A percentile compares a stretch with the other conserved stretches of the same genome.
Evolutionary conservation across 805 yeast genomes (phyloP).

Genomic region (Suhomyces kilbournensis): DNA sequence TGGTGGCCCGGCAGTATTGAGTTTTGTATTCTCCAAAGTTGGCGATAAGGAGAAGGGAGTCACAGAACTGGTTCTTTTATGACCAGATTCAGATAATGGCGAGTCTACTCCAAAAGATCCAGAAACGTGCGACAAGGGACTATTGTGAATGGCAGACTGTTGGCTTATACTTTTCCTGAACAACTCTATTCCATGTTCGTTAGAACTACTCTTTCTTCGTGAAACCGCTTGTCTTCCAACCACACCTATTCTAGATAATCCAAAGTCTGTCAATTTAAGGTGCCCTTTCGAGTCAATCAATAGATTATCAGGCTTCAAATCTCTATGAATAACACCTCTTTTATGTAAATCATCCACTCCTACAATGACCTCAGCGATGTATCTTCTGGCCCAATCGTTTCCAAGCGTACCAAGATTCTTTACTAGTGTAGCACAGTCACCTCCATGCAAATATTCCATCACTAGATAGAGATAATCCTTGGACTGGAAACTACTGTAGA

Average conservation of each 20-base stretch:
- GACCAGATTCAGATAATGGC: conserved; percentile 23
- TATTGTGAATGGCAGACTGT: conserved; percentile 14
- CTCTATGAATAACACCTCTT: conserved; percentile 90
- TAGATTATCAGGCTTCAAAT: conserved; percentile 90
- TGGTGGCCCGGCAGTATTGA: conserved; percentile 7
- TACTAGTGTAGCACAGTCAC: conserved; percentile 86
- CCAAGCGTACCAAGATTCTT: conserved; percentile 81
- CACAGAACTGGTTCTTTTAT: conserved; percentile 39
- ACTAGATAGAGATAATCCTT: conserved; percentile 83
- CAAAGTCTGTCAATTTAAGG: conserved; percentile 91
- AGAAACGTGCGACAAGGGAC: conserved; percentile 22
- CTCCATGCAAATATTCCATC: conserved; percentile 96
- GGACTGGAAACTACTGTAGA: conserved; percentile 86
- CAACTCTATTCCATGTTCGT: conserved; percentile 41
- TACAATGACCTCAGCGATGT: conserved; percentile 84
- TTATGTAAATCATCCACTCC: conserved; percentile 89
- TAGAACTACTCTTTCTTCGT: conserved; percentile 40
- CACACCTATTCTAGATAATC: conserved; percentile 85
- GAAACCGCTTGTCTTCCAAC: conserved; percentile 67
- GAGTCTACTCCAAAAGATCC: conserved; percentile 17
- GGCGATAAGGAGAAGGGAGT: conserved; percentile 47
- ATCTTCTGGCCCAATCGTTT: conserved; percentile 80
- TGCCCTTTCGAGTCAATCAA: conserved; percentile 86
- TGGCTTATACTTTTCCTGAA: conserved; percentile 29
- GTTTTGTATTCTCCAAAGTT: conserved; percentile 26